Evolutionary conservation across 2,329 filamentous ascomycete species (phyloP), one percentile per base, ranked within the genome.

Genomic region (Fusarium nematophilum): DNA sequence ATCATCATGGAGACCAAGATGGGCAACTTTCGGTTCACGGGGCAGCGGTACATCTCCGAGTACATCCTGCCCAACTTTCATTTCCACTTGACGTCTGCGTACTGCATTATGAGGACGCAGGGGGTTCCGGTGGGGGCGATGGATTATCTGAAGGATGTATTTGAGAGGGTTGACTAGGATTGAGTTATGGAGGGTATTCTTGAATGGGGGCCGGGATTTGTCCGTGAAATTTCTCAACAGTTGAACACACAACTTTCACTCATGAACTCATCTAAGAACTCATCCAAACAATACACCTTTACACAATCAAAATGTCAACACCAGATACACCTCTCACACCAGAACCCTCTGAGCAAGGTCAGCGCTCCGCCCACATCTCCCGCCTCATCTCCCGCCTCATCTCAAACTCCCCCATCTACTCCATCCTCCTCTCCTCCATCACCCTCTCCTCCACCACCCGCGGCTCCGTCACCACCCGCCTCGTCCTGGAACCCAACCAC

Each of bases 81-180:
- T 71, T 89, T 89, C 61, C 86, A 89, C 61, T 53, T 83, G 9
- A 77, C 76, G 9, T 84, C 79, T 11, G 80, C 83, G 9, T 89
- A 89, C 70, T 77, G 73, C 3, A 82, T 89, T 45, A 68, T 89
- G 65, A 74, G 86, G 36, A 77, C 76, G 39, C 78, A 83, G 70
- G 86, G 85, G 0, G 82, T 88, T 21, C 78, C 79, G 0, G n/a
- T 89, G 11, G 84, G 84, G 3, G 87, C 87, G 72, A 39, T 65
- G 27, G 84, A 88, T 65, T 88, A 78, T 62, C 62, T 86, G 23
- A 62, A 66, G 38, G 67, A 66, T 55, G 67, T 70, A 17, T 68
- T 70, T 49, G 51, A 59, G 4, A 66, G 63, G 58, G 62, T 54
- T 23, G n/a, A n/a, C n/a, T n/a, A 21, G 21, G 21, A 21, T 21